These are phyloP conservation scores for Trichoderma virens DNA, from an alignment of 495 filamentous ascomycete genomes.

Conservation along the genomic window DNA sequence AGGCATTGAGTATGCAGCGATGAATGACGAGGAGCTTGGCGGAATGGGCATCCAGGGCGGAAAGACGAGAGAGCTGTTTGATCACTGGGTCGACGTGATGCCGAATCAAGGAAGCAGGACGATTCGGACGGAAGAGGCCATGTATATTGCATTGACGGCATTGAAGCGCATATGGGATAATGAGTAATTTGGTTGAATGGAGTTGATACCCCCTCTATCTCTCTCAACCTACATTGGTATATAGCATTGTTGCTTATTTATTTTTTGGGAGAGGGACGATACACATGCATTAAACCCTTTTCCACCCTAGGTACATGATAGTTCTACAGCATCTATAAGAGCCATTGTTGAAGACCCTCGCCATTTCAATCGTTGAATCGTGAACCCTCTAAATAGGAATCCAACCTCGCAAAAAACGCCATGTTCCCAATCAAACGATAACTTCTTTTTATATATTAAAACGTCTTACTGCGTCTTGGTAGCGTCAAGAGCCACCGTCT, in stretches of 20 bases:
- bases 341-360: slow-evolving; percentile 11
- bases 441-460: not conserved
- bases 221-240: not conserved
- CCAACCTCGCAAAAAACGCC: not conserved
- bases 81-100: slow-evolving; percentile 67
- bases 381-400: not conserved
- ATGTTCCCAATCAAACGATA: not conserved
- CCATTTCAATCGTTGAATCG: slow-evolving; percentile 1
- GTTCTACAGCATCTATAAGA: not conserved
- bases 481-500: slow-evolving; percentile 19
- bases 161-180: slow-evolving; percentile 46
- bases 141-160: slow-evolving; percentile 59
- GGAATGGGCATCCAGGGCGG: slow-evolving; percentile 46
- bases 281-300: not conserved
- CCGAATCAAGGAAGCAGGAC: slow-evolving; percentile 69
- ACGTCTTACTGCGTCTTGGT: slow-evolving; percentile 11
- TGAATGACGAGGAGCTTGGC: slow-evolving; percentile 52
- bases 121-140: slow-evolving; percentile 70
- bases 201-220: slow-evolving; percentile 4
- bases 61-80: slow-evolving; percentile 58
- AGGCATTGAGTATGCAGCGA: slow-evolving; percentile 62
- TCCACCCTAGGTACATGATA: not conserved
- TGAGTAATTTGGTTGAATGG: not conserved
- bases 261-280: not conserved
- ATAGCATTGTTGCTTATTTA: not conserved